phyloP scores from a whole-genome alignment of 1,139 yeast genomes.

The Scheffersomyces lignicola region DNA sequence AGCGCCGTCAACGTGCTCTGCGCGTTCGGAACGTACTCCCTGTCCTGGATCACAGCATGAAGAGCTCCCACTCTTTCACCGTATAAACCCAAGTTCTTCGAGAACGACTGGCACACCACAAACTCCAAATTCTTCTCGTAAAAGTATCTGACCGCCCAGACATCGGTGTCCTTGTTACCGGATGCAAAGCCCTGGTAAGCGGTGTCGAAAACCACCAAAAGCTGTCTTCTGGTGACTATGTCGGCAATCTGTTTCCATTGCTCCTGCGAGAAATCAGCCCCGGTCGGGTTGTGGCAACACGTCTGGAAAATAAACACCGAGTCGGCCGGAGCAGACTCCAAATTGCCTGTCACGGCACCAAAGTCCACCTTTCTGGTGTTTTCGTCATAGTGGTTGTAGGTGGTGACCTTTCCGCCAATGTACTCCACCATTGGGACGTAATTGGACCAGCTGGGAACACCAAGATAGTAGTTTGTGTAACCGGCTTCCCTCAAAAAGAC shows the following conservation, averaged over 20 bases:
- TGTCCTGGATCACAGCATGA: slow-evolving; percentile 35
- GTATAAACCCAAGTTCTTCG: slow-evolving; percentile 48
- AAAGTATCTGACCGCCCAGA: slow-evolving; percentile 29
- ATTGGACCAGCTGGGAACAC: slow-evolving; percentile 44
- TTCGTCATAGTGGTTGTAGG: slow-evolving; percentile 36
- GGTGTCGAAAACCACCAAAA: slow-evolving; percentile 81
- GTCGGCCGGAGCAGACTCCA: slow-evolving; percentile 27
- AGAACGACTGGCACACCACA: slow-evolving; percentile 43
- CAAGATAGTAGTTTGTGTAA: slow-evolving; percentile 31
- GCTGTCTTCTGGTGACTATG: slow-evolving; percentile 52
- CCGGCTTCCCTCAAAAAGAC: slow-evolving; percentile 31
- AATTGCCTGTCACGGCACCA: slow-evolving; percentile 23
- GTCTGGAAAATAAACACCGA: slow-evolving; percentile 70
- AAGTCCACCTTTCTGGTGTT: slow-evolving; percentile 30
- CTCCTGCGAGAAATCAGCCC: slow-evolving; percentile 78
- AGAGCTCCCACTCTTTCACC: slow-evolving; percentile 46
- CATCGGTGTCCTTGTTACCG: slow-evolving; percentile 34
- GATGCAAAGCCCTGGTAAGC: slow-evolving; percentile 95
- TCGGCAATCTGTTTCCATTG: slow-evolving; percentile 78
- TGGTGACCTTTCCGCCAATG: slow-evolving; percentile 26
- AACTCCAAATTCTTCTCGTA: slow-evolving; percentile 25
- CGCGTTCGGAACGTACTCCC: slow-evolving; percentile 19
- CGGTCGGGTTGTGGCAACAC: slow-evolving; percentile 97
- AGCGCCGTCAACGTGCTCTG: slow-evolving; percentile 26
- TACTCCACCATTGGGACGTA: slow-evolving; percentile 37